Evolutionary conservation across 441 rosid genomes (phyloP), one percentile per base, ranked within the genome.

Genomic region (Erodium trifolium): DNA sequence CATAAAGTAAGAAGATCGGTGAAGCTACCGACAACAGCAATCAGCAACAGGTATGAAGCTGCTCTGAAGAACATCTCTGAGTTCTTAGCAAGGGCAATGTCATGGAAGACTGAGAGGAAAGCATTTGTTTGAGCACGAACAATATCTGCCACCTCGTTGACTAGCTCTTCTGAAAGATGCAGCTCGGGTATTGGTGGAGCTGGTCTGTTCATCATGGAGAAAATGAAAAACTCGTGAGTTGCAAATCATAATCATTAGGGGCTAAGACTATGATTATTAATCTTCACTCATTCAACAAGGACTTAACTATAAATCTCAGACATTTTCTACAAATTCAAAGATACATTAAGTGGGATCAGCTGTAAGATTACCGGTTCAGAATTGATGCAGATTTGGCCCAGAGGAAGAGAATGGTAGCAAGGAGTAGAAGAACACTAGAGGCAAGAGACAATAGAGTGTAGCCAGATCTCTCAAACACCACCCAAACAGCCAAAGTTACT

Each of bases 311-410:
- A 41, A 41, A 41, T 41, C 47, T 41, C 11, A 11, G 45, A 9
- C 11, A 41, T 41, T 41, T 41, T 41, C 47, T 41, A 41, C 47
- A 41, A 41, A 8, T 41, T 41, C 47, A 41, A 41, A 16, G 60
- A 53, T 14, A 53, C 60, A 53, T 17, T 12, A 41, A 62, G 66
- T 72, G 64, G 39, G 34, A 4, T 41, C 34, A 12, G 47, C 37
- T 37, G 63, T 13, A 55, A 69, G 34, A 63, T 77, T 55, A 94
- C 97, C 97, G 76, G 76, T 88, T 92, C 71, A 94, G 91, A 79
- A 90, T 78, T 39, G 97, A 85, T 14, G 99, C 99, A 72, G 97
- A 88, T 90, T 88, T 94, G 81, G 97, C 90, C 98, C 97, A 94
- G 66, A 92, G 78, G 73, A 91, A 92, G 49, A 94, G 88, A 79